Percentiles rank a stretch among this genome's conserved stretches.
phyloP scores from a whole-genome alignment of 306 rosid genomes.

The Castanea sativa region DNA sequence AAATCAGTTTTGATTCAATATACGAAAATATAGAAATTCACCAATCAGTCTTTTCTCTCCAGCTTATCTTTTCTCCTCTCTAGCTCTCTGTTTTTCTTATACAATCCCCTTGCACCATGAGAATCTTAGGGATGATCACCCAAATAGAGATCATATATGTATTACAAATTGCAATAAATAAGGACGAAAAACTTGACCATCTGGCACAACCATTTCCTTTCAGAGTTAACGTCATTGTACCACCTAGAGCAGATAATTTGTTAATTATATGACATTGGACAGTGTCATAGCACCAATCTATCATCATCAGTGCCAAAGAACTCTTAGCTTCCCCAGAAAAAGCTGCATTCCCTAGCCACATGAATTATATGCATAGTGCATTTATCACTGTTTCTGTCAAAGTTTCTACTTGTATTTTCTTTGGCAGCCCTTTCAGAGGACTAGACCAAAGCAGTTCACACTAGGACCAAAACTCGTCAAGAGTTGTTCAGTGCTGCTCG shows the following conservation, averaged over 20 bases:
- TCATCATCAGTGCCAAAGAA: conserved; percentile 3
- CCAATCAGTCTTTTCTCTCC: no score
- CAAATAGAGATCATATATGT: not conserved
- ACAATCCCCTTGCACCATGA: conserved; percentile 20
- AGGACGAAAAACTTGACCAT: not conserved
- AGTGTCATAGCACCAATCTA: not conserved
- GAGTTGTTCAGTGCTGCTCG: not conserved
- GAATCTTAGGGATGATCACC: not conserved
- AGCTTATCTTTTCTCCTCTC: no score
- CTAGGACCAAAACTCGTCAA: not conserved
- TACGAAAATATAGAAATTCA: no score
- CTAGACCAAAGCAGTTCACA: not conserved
- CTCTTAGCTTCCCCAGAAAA: not conserved
- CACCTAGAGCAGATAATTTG: not conserved
- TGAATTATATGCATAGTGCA: not conserved
- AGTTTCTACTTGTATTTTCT: not conserved
- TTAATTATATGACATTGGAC: not conserved
- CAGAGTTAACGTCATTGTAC: not conserved
- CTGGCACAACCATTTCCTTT: not conserved
- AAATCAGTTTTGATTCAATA: no score
- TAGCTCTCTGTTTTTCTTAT: no score
- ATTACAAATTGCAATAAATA: no score
- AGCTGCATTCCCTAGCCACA: not conserved
- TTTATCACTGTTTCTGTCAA: not conserved
- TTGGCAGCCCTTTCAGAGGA: not conserved